These are phyloP conservation scores for Pseudonitzschia multistriata DNA, from an alignment of 108 stramenopile genomes.

Conservation along the genomic window DNA sequence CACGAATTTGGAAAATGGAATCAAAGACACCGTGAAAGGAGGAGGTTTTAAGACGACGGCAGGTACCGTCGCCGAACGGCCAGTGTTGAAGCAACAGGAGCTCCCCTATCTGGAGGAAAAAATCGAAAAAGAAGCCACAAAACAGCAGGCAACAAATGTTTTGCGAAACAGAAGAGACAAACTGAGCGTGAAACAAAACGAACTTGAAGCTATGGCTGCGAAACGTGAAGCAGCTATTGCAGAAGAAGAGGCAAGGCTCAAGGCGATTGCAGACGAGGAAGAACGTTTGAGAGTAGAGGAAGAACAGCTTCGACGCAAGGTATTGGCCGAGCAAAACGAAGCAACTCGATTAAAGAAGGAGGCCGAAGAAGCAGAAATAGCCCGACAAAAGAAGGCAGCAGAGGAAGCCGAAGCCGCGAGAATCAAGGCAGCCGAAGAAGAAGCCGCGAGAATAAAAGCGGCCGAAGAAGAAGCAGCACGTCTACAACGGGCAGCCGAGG, in stretches of 20 bases:
- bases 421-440: not conserved
- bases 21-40: constrained; percentile 5
- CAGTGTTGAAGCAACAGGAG: not conserved
- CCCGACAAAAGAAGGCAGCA: not conserved
- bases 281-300: not conserved
- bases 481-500: not conserved
- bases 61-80: not conserved
- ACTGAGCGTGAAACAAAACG: constrained; percentile 1
- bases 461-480: not conserved
- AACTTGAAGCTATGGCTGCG: not conserved
- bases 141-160: not conserved
- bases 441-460: constrained; percentile 6
- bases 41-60: constrained; percentile 9
- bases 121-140: constrained; percentile 12
- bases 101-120: constrained; percentile 6
- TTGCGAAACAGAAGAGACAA: not conserved
- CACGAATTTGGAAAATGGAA: not conserved
- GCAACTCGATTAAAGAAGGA: not conserved
- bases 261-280: constrained; percentile 5
- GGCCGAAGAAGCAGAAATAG: constrained; percentile 10
- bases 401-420: constrained; percentile 9
- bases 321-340: constrained; percentile 1
- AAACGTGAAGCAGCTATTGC: constrained; percentile 10
- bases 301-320: not conserved
- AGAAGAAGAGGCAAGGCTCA: not conserved